Evolutionary conservation across 495 filamentous ascomycete species (phyloP).

Genomic region (Talaromyces borbonicus): DNA sequence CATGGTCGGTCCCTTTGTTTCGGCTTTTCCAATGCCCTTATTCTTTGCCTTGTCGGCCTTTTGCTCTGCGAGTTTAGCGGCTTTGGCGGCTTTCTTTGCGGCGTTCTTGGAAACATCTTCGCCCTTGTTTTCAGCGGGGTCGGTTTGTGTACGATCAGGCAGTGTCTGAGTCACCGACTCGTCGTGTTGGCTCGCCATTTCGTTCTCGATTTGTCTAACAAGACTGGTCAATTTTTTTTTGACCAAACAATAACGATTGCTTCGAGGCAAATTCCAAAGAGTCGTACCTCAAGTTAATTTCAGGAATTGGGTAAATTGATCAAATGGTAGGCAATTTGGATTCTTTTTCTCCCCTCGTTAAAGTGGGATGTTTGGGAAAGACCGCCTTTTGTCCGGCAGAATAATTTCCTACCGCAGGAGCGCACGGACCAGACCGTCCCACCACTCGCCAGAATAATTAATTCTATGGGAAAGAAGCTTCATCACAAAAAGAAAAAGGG

Average conservation of each 20-base stretch:
- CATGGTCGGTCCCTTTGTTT: slow-evolving; percentile 29
- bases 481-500: too few relatives aligned
- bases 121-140: slow-evolving; percentile 33
- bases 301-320: too few relatives aligned
- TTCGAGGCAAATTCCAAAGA: too few relatives aligned
- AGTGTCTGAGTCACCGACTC: slow-evolving; percentile 19
- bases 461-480: background rate
- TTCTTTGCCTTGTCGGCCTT: slow-evolving; percentile 58
- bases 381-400: slow-evolving; percentile 36
- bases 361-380: slow-evolving; percentile 37
- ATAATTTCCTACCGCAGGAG: slow-evolving; percentile 15
- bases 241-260: too few relatives aligned
- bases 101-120: slow-evolving; percentile 61
- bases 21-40: slow-evolving; percentile 38
- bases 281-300: too few relatives aligned
- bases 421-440: slow-evolving; percentile 6
- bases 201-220: too few relatives aligned
- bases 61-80: slow-evolving; percentile 52
- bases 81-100: slow-evolving; percentile 60
- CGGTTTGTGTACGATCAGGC: slow-evolving; percentile 31
- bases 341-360: slow-evolving; percentile 18
- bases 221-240: too few relatives aligned
- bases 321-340: background rate
- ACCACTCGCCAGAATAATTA: slow-evolving; percentile 1
- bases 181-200: slow-evolving; percentile 29